Conservation (phyloP, 2,329 filamentous ascomycete genomes). For the Botrytis fabae region DNA sequence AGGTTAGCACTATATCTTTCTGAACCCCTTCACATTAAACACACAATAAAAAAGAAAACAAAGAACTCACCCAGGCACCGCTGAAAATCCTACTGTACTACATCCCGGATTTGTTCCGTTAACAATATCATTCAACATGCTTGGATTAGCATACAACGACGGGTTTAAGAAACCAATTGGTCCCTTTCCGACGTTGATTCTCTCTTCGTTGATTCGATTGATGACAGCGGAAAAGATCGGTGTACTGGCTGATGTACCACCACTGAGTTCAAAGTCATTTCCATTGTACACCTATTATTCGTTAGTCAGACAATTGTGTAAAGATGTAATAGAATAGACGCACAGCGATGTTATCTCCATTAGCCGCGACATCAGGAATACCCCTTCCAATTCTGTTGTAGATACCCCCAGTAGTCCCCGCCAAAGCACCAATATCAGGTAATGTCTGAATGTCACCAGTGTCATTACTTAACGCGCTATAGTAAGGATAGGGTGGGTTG, state of each 20-base stretch:
- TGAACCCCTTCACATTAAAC: neutral
- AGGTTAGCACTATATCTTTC: conserved; percentile 3
- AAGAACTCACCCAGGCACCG: conserved; percentile 32
- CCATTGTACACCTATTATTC: conserved; percentile 24
- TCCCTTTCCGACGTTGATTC: conserved; percentile 47
- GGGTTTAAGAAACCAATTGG: conserved; percentile 55
- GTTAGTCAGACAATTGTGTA: neutral
- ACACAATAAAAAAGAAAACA: neutral
- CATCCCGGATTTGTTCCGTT: conserved; percentile 39
- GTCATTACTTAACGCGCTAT: conserved; percentile 28
- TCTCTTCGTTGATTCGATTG: conserved; percentile 53
- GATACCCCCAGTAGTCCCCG: conserved; percentile 24
- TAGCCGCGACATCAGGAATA: conserved; percentile 48
- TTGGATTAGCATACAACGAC: conserved; percentile 49
- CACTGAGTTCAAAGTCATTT: conserved; percentile 35
- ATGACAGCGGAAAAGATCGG: conserved; percentile 52
- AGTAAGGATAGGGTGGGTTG: conserved; percentile 32
- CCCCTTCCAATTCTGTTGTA: conserved; percentile 32
- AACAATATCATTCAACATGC: conserved; percentile 40
- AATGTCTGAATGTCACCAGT: conserved; percentile 25
- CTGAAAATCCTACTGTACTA: conserved; percentile 38
- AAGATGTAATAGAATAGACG: conserved; percentile 1
- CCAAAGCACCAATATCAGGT: conserved; percentile 28
- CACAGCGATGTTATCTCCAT: conserved; percentile 37
- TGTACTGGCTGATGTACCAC: conserved; percentile 52